phyloP scores from a whole-genome alignment of 179 eudicot genomes.

The Carnegiea gigantea region DNA sequence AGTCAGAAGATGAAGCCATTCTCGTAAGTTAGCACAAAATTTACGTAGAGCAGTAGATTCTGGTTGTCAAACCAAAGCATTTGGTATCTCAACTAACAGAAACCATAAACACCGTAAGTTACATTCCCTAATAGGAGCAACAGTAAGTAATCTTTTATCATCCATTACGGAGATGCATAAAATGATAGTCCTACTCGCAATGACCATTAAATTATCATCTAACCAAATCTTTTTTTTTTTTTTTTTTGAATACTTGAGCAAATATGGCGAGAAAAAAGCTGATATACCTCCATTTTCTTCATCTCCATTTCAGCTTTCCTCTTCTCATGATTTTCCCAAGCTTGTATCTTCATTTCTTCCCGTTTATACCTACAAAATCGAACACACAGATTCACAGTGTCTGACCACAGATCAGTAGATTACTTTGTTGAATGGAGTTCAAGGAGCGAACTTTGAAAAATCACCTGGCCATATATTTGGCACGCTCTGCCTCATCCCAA shows the following conservation, averaged over 20 bases:
- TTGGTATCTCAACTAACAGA: background rate
- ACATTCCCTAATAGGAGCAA: background rate
- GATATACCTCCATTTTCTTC: conserved; percentile 81
- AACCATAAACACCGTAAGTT: background rate
- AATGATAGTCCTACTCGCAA: background rate
- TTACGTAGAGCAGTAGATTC: background rate
- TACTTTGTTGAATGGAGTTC: background rate
- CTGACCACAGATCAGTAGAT: background rate
- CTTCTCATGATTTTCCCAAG: conserved; percentile 98
- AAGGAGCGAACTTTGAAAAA: background rate
- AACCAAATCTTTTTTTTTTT: background rate
- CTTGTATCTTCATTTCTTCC: conserved; percentile 95
- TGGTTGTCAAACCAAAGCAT: background rate
- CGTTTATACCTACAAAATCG: conserved; percentile 62
- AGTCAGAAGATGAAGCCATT: background rate
- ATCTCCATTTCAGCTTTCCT: conserved; percentile 98
- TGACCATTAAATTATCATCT: background rate
- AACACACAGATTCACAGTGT: conserved; percentile 4
- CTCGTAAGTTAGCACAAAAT: background rate
- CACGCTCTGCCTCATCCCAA: conserved; percentile 98
- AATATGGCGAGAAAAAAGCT: background rate
- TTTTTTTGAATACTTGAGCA: background rate
- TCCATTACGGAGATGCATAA: background rate
- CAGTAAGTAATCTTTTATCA: background rate
- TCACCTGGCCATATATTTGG: conserved; percentile 89